A percentile compares a stretch with the other conserved stretches of the same genome.
These are phyloP conservation scores for Xerocomus cyaneibrunnescens DNA, from an alignment of 1,284 basidiomycete genomes.

Conservation along the genomic window DNA sequence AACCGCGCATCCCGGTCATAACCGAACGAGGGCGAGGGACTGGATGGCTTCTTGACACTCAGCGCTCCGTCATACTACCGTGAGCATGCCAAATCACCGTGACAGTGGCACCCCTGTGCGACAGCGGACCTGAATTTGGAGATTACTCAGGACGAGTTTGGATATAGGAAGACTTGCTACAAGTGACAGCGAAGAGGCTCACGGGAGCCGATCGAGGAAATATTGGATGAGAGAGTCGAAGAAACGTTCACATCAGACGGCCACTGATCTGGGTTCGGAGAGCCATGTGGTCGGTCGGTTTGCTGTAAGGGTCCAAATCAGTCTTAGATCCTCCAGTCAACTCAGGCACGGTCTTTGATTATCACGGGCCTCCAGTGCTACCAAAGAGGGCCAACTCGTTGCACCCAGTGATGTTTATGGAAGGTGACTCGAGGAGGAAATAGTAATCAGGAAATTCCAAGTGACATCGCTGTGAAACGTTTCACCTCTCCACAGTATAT, in stretches of 20 bases:
- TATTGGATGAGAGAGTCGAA: too few relatives aligned
- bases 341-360: not conserved
- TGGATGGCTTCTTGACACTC: not conserved
- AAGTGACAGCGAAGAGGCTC: not conserved
- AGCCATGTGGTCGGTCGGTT: not conserved
- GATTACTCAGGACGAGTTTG: not conserved
- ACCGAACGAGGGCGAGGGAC: not conserved
- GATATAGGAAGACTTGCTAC: not conserved
- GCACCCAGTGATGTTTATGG: not conserved
- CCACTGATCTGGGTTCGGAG: not conserved
- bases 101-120: constrained; percentile 1
- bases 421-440: not conserved
- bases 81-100: not conserved
- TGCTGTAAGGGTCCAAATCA: too few relatives aligned
- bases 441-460: not conserved
- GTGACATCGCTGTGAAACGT: not conserved
- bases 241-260: not conserved
- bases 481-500: not conserved
- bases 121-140: too few relatives aligned
- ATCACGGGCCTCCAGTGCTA: not conserved
- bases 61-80: too few relatives aligned
- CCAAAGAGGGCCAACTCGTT: not conserved
- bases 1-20: not conserved
- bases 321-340: too few relatives aligned
- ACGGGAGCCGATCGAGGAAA: not conserved